Conservation (phyloP, 2,329 filamentous ascomycete species). For the Hypoxylon sp. region DNA sequence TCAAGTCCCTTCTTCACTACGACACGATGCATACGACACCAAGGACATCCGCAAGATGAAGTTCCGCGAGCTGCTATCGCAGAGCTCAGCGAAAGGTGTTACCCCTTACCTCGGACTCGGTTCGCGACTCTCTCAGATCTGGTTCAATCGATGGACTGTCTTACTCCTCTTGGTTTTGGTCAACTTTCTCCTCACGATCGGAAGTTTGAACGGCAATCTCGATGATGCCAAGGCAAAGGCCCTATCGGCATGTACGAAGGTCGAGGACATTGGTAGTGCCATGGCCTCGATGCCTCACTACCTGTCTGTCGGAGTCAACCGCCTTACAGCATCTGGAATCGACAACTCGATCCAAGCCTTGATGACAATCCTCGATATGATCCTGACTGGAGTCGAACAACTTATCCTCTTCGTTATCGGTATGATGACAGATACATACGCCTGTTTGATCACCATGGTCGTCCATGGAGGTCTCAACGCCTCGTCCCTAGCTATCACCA, state of each 20-base stretch:
- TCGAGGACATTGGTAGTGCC: constrained; percentile 90
- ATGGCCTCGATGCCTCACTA: constrained; percentile 99
- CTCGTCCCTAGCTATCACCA: constrained; percentile 56
- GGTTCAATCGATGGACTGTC: constrained; percentile 97
- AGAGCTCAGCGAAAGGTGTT: constrained; percentile 71
- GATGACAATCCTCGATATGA: constrained; percentile 79
- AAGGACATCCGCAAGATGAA: constrained; percentile 35
- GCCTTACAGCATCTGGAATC: constrained; percentile 80
- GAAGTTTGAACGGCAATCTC: constrained; percentile 76
- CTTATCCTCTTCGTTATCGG: constrained; percentile 93
- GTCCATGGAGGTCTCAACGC: constrained; percentile 81
- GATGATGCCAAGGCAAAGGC: constrained; percentile 81
- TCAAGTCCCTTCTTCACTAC: constrained; percentile 45
- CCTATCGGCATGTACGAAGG: constrained; percentile 86
- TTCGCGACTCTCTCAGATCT: constrained; percentile 90
- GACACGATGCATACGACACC: constrained; percentile 46
- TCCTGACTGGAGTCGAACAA: constrained; percentile 83
- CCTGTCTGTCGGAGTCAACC: constrained; percentile 87
- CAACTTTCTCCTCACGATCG: constrained; percentile 79
- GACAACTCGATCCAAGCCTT: constrained; percentile 82
- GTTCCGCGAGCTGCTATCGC: constrained; percentile 45
- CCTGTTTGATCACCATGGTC: constrained; percentile 86
- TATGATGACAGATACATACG: constrained; percentile 87
- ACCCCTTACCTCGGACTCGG: constrained; percentile 93
- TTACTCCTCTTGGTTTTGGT: constrained; percentile 86